A percentile compares a stretch with the other conserved stretches of the same genome.
phyloP scores from a whole-genome alignment of 2,329 filamentous ascomycete species.

The Venturia carpophila region DNA sequence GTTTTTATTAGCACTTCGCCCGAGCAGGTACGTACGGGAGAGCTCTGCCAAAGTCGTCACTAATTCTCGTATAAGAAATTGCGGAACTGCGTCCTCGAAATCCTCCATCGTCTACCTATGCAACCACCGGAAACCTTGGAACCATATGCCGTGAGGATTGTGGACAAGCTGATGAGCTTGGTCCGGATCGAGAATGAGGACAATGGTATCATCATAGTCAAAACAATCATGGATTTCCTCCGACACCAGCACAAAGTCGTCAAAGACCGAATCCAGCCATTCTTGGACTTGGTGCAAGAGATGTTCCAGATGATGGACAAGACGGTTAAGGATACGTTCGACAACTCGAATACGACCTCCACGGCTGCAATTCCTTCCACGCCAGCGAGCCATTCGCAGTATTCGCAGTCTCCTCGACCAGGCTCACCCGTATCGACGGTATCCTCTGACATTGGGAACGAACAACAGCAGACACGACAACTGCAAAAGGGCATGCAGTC shows the following conservation, averaged over 20 bases:
- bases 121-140: constrained; percentile 74
- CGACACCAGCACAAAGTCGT: constrained; percentile 83
- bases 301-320: constrained; percentile 93
- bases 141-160: constrained; percentile 77
- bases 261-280: constrained; percentile 73
- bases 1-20: constrained; percentile 85
- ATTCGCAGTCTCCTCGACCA: constrained; percentile 80
- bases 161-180: constrained; percentile 81
- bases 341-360: constrained; percentile 44
- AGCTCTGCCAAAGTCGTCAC: background rate
- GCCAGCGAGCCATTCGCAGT: constrained; percentile 47
- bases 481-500: constrained; percentile 93
- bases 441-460: constrained; percentile 65
- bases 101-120: constrained; percentile 77
- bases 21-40: constrained; percentile 61
- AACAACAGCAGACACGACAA: constrained; percentile 74
- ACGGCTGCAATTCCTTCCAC: constrained; percentile 54
- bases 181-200: constrained; percentile 94
- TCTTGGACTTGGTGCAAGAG: constrained; percentile 86
- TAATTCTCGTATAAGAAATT: constrained; percentile 54
- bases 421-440: constrained; percentile 77
- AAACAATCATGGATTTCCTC: constrained; percentile 95
- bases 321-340: constrained; percentile 91
- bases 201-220: constrained; percentile 96
- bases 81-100: constrained; percentile 88